phyloP scores from a whole-genome alignment of 352 stramenopile genomes.

The Phytophthora melonis region DNA sequence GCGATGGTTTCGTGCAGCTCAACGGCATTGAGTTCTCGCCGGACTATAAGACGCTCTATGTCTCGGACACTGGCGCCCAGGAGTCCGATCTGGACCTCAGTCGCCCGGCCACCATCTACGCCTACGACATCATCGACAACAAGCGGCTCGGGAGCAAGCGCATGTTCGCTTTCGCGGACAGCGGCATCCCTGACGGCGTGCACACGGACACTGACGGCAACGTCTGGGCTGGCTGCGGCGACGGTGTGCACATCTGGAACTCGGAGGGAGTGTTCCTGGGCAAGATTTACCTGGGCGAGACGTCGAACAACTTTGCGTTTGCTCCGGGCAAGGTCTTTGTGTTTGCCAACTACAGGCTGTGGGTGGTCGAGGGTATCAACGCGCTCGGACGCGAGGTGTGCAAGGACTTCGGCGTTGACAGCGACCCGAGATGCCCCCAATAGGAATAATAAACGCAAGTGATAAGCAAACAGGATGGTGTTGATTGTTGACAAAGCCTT shows the following conservation, averaged over 20 bases:
- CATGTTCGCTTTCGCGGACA: conserved; percentile 18
- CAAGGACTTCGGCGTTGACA: conserved; percentile 22
- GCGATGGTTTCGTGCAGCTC: conserved; percentile 7
- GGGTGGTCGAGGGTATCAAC: conserved; percentile 19
- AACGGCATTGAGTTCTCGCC: conserved; percentile 22
- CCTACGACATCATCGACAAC: conserved; percentile 23
- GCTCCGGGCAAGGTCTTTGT: conserved; percentile 22
- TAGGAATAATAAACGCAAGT: not conserved
- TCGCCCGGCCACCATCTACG: conserved; percentile 17
- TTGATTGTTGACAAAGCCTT: not conserved
- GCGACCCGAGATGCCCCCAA: conserved; percentile 10
- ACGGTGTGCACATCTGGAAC: conserved; percentile 20
- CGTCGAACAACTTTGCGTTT: conserved; percentile 22
- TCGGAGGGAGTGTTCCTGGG: conserved; percentile 17
- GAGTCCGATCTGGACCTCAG: conserved; percentile 15
- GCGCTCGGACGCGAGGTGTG: conserved; percentile 18
- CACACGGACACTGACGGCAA: conserved; percentile 23
- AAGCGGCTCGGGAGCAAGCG: conserved; percentile 16
- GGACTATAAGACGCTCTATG: conserved; percentile 24
- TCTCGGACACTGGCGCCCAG: conserved; percentile 15
- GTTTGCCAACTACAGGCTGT: conserved; percentile 21
- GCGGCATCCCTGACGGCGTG: conserved; percentile 13
- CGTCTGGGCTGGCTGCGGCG: conserved; percentile 17
- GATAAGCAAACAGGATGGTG: not conserved
- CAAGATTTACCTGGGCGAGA: conserved; percentile 23